Base-by-base conservation (phyloP, 2,329 filamentous ascomycete genomes). In the Metarhizium album region DNA sequence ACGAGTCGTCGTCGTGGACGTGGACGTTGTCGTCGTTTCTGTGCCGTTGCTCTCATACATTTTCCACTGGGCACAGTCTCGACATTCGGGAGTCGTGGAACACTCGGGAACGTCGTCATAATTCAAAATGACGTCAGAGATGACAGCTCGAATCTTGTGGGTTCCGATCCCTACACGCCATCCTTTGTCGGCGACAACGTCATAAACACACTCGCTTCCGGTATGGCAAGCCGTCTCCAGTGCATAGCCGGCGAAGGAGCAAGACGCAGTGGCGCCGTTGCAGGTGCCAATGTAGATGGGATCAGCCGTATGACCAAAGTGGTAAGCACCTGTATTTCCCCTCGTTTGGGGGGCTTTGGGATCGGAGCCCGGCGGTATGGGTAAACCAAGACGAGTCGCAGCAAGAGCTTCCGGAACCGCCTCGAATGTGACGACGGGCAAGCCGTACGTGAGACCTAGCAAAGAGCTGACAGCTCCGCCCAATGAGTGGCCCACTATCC, bases 271-370 rank as follows among this genome's bases (percentile, higher is more conserved):
- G 2, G 87, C 88, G 31, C 87, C 87, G 61, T 95, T 96, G 69
- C 93, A 97, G 1, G 84, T 87, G 31, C 93, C 93, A 71, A 96
- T 90, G 62, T 85, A 98, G 33, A 98, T 83, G 0, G 93, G 93
- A 66, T 98, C 93, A 1, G 93, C 93, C 0, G 90, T 97, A 62
- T 97, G 90, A 3, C 93, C 93, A 64, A 96, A 91, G 66, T 98
- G 93, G 62, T 83, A 94, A 0, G 86, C 76, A 13, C 88, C 90
- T 0, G 89, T 94, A 60, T 82, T 78, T 52, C 80, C 70, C 42
- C 88, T 76, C 37, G 79, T 76, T 61, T 94, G 88, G 29, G 88
- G 84, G 31, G 79, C 74, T 42, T 78, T 74, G 23, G 88, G 78
- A 60, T 90, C 78, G 45, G 84, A 75, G 23, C 87, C 87, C 0